Evolutionary conservation across 768 basidiomycete genomes (phyloP), one percentile per base, ranked within the genome.

Genomic region (Xerocomus brunneocitrinus): DNA sequence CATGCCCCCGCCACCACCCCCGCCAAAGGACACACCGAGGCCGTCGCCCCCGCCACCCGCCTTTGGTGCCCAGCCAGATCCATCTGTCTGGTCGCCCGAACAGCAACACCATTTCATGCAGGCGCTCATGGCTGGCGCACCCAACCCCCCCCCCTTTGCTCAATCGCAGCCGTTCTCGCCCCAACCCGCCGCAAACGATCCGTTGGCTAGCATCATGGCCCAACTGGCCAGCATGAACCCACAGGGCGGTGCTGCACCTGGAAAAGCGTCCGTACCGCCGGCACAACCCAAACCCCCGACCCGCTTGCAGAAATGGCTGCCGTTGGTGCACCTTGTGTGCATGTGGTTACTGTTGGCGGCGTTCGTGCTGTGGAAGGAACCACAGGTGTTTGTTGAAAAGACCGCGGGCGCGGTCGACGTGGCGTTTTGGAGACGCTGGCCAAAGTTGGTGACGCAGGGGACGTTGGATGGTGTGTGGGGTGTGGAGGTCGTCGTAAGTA

Each of bases 51-150:
- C 63, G 14, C 61, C 54, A 30, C 52, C 70, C 57, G 34, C 63
- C 58, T 59, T 65, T 58, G 52, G 46, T 3, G 54, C 58, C n/a
- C 54, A 62, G 71, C 38, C 77, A 4, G 82, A 84, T 61, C 78
- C 82, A 0, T 77, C 82, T 4, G 77, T 76, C 12, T 88, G 84
- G 87, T 79, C 81, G 8, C 72, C 79, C 41, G 83, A 89, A 54
- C 84, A 88, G 54, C 86, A 88, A 61, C 74, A 74, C 50, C 82
- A 85, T 58, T 77, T 89, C 57, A 73, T 89, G 70, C 79, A 80
- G 54, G 85, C 87, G 2, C 73, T 91, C 30, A 76, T 88, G 72
- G 65, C 63, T 19, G 58, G 60, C 1, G 66, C 68, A 0, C 60
- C 72, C 47, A 67, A 74, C 55, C 60, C 74, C 8, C 53, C 66